Conservation (phyloP, 78 protist genomes). For the Dictyostelium intermedium region DNA sequence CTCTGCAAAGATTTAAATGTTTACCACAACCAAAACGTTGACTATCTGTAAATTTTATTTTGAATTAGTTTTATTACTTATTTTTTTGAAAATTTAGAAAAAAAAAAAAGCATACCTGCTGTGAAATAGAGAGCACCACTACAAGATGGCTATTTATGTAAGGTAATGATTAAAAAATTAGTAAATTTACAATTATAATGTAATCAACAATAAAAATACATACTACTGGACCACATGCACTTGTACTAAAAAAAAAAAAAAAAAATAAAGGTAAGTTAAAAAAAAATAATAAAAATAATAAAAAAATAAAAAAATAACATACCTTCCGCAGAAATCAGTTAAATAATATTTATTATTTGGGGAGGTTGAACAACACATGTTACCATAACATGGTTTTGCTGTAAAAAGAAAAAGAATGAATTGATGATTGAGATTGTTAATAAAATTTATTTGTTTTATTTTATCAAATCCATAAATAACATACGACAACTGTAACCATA, state of each 20-base stretch:
- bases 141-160: neutral
- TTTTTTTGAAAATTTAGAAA: too few species aligned
- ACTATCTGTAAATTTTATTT: neutral
- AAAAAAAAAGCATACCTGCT: constrained; percentile 7
- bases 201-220: neutral
- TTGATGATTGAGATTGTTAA: too few species aligned
- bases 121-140: constrained; percentile 17
- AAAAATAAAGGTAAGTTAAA: too few species aligned
- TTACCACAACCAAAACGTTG: constrained; percentile 72
- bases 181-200: too few species aligned
- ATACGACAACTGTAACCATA: neutral
- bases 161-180: too few species aligned
- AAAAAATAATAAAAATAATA: neutral
- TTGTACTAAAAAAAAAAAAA: neutral
- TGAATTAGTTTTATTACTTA: too few species aligned
- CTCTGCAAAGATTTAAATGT: constrained; percentile 36
- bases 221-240: constrained; percentile 67
- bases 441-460: neutral
- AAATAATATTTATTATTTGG: constrained; percentile 39
- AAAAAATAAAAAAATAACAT: neutral
- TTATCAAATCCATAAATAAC: neutral
- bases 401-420: neutral
- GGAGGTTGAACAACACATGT: constrained; percentile 57
- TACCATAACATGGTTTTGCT: constrained; percentile 67
- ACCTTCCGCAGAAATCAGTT: constrained; percentile 68